These are phyloP conservation scores for Oldenlandia corymbosa DNA, from an alignment of 257 asterid species.

Conservation along the genomic window DNA sequence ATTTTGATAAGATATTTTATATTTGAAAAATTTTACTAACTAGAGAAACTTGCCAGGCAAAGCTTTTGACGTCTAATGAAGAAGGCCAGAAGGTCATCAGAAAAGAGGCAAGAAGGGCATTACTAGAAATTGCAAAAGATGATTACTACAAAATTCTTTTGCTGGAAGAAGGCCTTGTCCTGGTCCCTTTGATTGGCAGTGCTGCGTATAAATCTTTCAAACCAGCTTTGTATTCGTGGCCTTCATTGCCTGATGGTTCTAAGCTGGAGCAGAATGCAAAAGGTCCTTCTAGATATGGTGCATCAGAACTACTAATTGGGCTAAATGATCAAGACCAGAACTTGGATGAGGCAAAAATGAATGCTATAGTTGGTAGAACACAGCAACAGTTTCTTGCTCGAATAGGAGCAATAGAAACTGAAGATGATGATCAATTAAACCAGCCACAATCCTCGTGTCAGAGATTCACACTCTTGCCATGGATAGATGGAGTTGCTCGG, in stretches of 20 bases:
- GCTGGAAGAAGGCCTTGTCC: constrained; percentile 76
- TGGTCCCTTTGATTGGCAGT: constrained; percentile 76
- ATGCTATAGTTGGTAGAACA: constrained; percentile 61
- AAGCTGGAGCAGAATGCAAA: constrained; percentile 46
- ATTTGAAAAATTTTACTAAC: constrained; percentile 1
- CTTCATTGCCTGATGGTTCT: constrained; percentile 86
- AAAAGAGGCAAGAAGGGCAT: constrained; percentile 59
- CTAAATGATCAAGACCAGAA: constrained; percentile 41
- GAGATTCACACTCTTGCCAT: constrained; percentile 63
- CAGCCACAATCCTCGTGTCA: constrained; percentile 23
- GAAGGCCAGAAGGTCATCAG: constrained; percentile 51
- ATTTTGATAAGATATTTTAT: not conserved
- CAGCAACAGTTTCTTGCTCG: constrained; percentile 86
- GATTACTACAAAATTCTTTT: constrained; percentile 57
- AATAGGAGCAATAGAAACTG: constrained; percentile 70
- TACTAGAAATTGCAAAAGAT: constrained; percentile 75
- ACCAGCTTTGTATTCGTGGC: constrained; percentile 73
- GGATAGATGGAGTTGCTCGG: constrained; percentile 75
- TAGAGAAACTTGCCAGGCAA: constrained; percentile 51
- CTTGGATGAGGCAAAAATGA: constrained; percentile 59
- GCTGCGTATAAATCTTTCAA: constrained; percentile 65
- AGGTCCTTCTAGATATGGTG: constrained; percentile 67
- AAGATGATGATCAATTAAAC: constrained; percentile 38
- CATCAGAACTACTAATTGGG: constrained; percentile 68
- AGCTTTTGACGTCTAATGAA: constrained; percentile 35